Evolutionary conservation across 176 grass and related monocot species (phyloP), one percentile per base, ranked within the genome.

Genomic region (maize (Zea mays)): DNA sequence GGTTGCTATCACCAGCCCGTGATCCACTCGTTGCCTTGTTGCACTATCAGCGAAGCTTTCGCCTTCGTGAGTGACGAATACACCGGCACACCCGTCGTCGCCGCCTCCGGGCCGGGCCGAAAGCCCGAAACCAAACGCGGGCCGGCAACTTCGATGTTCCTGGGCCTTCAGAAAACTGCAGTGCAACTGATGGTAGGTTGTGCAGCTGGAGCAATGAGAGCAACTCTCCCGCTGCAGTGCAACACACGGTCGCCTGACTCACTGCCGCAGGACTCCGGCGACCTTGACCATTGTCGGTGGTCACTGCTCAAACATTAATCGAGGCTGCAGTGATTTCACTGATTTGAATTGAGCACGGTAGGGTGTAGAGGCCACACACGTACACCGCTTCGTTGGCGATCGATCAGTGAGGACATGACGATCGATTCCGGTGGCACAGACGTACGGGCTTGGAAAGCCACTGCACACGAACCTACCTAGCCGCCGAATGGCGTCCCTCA

Each of bases 41-140:
- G 27, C 27, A 27, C 27, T 27, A 27, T 27, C 27, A 33, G 13
- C 57, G 33, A 11, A 41, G 66, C 39, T 45, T 46, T 13, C 2
- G 21, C 7, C 1, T 37, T 37, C 58, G 42, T 2, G 15, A 19
- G 33, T n/a, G 43, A 49, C 74, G 74, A 62, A 61, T 27, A 27
- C 27, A 27, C 27, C 39, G 1, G 39, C 16, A 35, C 14, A 40
- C 7, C 17, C 5, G 52, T 56, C 50, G 49, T 54, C 50, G 17
- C 1, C 7, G 16, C 17, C n/a, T 2, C 54, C n/a, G 8, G n/a
- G 56, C 57, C 20, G 59, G 59, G 74, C 75, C 45, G 34, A 39
- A 77, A 65, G 59, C 59, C 75, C 45, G 34, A 39, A 77, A 65
- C 61, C 8, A 16, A 27, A 33, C 9, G 44, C 43, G 58, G 58